These are phyloP conservation scores for Aureobasidium sp. DNA, from an alignment of 2,329 filamentous ascomycete genomes.

Conservation along the genomic window DNA sequence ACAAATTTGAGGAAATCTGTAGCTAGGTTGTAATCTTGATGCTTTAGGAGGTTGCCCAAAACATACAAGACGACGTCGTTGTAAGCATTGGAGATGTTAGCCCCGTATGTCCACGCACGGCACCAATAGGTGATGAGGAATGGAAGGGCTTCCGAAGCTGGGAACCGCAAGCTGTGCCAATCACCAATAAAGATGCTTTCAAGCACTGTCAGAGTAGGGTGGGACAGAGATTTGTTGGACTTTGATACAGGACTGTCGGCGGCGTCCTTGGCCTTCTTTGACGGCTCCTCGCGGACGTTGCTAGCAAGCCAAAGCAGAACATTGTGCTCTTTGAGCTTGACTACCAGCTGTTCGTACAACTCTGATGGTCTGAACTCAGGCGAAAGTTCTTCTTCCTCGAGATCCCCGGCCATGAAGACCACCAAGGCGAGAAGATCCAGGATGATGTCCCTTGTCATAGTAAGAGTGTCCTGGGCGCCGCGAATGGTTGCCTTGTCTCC, in stretches of 20 bases:
- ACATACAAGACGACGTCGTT: constrained; percentile 33
- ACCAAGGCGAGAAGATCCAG: constrained; percentile 77
- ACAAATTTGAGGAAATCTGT: constrained; percentile 61
- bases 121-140: constrained; percentile 39
- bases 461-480: constrained; percentile 70
- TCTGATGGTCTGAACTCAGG: constrained; percentile 54
- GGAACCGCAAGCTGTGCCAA: constrained; percentile 30
- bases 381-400: constrained; percentile 64
- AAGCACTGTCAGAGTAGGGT: constrained; percentile 27
- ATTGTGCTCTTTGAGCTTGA: constrained; percentile 65
- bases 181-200: constrained; percentile 36
- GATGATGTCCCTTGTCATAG: constrained; percentile 64
- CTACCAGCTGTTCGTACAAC: constrained; percentile 63
- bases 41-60: constrained; percentile 37
- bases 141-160: constrained; percentile 23
- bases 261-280: constrained; percentile 14
- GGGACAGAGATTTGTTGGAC: constrained; percentile 4
- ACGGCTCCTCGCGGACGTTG: constrained; percentile 42
- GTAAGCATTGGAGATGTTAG: constrained; percentile 33
- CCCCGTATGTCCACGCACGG: constrained; percentile 37
- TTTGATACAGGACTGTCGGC: neutral
- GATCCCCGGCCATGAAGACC: constrained; percentile 78
- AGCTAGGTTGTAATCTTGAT: constrained; percentile 44
- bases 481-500: constrained; percentile 68
- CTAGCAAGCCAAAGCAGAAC: constrained; percentile 61